Conservation (phyloP, 2,329 filamentous ascomycete genomes). For the Penicillium freii region DNA sequence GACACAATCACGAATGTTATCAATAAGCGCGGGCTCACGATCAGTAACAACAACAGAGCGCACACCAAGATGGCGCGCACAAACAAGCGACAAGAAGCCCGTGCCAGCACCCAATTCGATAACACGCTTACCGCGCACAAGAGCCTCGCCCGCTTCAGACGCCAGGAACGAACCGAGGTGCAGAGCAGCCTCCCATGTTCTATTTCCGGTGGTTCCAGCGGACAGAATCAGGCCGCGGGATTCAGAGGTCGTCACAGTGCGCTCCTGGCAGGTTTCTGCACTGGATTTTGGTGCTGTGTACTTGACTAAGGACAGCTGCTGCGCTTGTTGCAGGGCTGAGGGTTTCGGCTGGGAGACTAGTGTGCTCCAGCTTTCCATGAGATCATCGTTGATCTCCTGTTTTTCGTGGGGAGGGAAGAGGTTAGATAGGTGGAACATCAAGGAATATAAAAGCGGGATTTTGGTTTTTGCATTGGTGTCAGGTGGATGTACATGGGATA, state of each 20-base stretch:
- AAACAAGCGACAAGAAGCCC: slow-evolving; percentile 64
- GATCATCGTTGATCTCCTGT: slow-evolving; percentile 78
- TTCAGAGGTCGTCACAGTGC: slow-evolving; percentile 47
- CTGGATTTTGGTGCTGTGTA: slow-evolving; percentile 52
- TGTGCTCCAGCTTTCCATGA: slow-evolving; percentile 67
- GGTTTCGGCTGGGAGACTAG: slow-evolving; percentile 64
- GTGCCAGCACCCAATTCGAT: slow-evolving; percentile 68
- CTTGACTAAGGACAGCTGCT: slow-evolving; percentile 71
- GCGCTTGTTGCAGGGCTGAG: slow-evolving; percentile 64
- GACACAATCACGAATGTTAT: slow-evolving; percentile 40
- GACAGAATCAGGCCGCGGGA: slow-evolving; percentile 57
- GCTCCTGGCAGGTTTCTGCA: slow-evolving; percentile 1
- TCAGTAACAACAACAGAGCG: slow-evolving; percentile 60
- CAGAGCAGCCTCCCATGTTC: slow-evolving; percentile 69
- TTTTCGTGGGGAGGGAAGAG: not conserved
- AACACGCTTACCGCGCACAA: slow-evolving; percentile 54
- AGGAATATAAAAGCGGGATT: not conserved
- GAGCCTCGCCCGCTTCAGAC: slow-evolving; percentile 42
- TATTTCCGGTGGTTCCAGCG: slow-evolving; percentile 62
- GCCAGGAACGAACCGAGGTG: slow-evolving; percentile 62
- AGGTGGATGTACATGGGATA: slow-evolving; percentile 12
- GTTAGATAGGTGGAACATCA: slow-evolving; percentile 5
- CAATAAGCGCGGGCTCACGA: slow-evolving; percentile 51
- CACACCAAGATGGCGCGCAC: slow-evolving; percentile 57
- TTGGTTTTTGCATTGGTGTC: slow-evolving; percentile 3